phyloP scores from a whole-genome alignment of 805 yeast species.

The Nakazawaea anatomiae region DNA sequence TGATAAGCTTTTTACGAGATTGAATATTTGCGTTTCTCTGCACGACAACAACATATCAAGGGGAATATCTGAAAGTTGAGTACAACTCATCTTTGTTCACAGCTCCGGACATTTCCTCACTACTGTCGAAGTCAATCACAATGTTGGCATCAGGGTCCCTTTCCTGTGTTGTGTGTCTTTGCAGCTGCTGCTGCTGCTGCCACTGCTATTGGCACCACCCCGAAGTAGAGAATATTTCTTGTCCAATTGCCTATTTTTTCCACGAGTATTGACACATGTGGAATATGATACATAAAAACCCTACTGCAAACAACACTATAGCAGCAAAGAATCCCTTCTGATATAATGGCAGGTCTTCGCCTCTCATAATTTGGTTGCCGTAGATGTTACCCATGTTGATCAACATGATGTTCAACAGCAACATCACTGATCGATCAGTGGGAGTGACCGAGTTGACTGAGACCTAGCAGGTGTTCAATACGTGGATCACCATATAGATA shows the following conservation, averaged over 20 bases:
- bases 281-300: background rate
- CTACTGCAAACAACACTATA: conserved; percentile 2
- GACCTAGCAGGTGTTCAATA: conserved; percentile 13
- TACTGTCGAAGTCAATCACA: conserved; percentile 2
- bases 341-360: conserved; percentile 14
- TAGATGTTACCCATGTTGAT: conserved; percentile 15
- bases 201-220: background rate
- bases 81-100: conserved; percentile 2
- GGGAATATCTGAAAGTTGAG: conserved; percentile 6
- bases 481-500: conserved; percentile 11
- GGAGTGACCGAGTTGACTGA: conserved; percentile 13
- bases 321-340: conserved; percentile 11
- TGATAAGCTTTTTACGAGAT: too few species aligned
- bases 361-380: conserved; percentile 14
- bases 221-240: background rate
- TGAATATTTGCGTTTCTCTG: too few species aligned
- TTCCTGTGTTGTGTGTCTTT: background rate
- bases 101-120: background rate
- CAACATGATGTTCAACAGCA: conserved; percentile 14
- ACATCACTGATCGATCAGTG: conserved; percentile 12
- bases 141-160: background rate
- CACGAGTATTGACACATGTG: conserved; percentile 6
- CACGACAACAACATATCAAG: background rate
- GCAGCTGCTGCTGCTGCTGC: too few species aligned
- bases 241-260: conserved; percentile 7